Base-by-base conservation (phyloP, 805 yeast species). In the Saturnispora mendoncae region DNA sequence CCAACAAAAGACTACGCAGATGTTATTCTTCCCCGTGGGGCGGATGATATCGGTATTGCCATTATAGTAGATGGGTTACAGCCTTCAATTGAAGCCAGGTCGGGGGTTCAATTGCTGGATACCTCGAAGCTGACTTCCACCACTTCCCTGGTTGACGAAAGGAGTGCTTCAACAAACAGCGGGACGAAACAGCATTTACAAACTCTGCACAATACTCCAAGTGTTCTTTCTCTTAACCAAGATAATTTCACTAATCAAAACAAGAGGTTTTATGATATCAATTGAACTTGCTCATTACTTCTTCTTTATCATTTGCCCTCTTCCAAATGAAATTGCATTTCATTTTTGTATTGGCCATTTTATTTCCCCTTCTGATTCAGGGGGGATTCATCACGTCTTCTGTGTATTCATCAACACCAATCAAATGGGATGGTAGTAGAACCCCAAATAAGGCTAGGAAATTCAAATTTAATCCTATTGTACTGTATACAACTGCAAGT, bases 1-100 rank as follows among this genome's bases (percentile, higher is more conserved):
- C 78, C 76, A n/a, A 82, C 92, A 1, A 80, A 78, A 54, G 78
- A 76, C 45, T 68, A 64, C 45, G 85, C 94, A 1, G 94, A 84
- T 57, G 77, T 83, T 6, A 72, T 84, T 21, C 64, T 84, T 52
- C 87, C 90, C 2, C 64, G 78, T 27, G 90, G 87, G 2, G 74
- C 80, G 6, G 85, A 80, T 43, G 46, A 61, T 2, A 63, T 69
- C 26, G 84, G 83, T 8, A 67, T 80, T 4, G 54, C 63, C 9
- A 61, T 84, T 44, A 70, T 84, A 12, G 72, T 80, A 17, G 85
- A 79, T 51, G 90, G 87, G 0, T 55, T 84, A 3, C 58, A 68
- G 25, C 71, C 74, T 6, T 35, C 61, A 9, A 36, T 66, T 4
- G 33, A 46, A 5, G 24, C 50, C 20, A 45, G 46, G 7, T n/a